These are phyloP conservation scores for Carex arenaria DNA, from an alignment of 202 grass and related monocot genomes.

Conservation along the genomic window DNA sequence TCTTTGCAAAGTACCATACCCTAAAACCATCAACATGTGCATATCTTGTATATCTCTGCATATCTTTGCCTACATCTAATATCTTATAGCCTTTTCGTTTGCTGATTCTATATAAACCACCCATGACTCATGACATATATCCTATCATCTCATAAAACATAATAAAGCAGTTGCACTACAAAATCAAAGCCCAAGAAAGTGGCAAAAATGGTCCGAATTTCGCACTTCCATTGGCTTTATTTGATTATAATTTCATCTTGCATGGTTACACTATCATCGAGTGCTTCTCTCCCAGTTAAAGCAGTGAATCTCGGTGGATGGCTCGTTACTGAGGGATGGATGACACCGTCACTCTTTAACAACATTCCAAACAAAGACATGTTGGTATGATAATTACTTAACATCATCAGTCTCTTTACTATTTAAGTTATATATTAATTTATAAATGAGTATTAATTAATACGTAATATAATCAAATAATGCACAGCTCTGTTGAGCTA, in stretches of 20 bases:
- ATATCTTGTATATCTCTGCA: no score
- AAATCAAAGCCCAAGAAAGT: neutral
- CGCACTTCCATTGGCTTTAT: neutral
- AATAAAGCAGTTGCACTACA: neutral
- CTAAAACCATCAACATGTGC: no score
- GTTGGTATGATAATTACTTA: neutral
- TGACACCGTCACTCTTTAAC: conserved; percentile 23
- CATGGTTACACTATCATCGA: neutral
- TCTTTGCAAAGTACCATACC: no score
- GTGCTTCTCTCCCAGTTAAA: conserved; percentile 1
- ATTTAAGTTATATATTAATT: neutral
- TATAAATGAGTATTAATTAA: neutral
- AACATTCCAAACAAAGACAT: neutral
- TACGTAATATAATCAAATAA: neutral
- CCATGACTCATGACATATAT: neutral
- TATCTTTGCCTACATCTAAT: no score
- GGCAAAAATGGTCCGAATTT: neutral
- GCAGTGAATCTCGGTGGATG: conserved; percentile 44
- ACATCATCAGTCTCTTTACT: neutral
- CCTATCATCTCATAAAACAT: neutral
- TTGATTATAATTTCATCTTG: neutral
- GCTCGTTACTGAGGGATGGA: conserved; percentile 42
- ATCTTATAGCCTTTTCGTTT: neutral
- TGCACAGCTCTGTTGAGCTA: neutral
- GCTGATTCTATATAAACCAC: neutral